phyloP scores from a whole-genome alignment of 352 stramenopile species.

The Pythium insidiosum region DNA sequence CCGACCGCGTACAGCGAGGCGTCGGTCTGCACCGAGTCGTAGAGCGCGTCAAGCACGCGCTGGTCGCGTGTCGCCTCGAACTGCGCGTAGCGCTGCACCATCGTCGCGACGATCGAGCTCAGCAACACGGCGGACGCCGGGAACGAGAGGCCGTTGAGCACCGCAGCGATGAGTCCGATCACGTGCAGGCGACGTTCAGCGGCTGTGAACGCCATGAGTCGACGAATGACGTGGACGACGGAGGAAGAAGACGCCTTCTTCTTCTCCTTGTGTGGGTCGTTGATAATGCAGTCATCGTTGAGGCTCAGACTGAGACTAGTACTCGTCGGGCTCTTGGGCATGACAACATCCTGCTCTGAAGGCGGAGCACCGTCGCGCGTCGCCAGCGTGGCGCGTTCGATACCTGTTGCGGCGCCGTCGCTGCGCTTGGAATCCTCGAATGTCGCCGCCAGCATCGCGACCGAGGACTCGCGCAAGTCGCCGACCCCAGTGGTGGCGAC shows the following conservation, averaged over 20 bases:
- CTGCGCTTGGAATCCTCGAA: conserved; percentile 9
- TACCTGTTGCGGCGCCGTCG: background rate
- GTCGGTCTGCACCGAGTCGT: conserved; percentile 23
- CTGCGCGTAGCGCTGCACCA: conserved; percentile 34
- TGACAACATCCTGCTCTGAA: too few species aligned
- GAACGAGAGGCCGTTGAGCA: conserved; percentile 22
- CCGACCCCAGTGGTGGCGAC: too few species aligned
- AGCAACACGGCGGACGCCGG: conserved; percentile 28
- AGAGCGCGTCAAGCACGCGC: conserved; percentile 18
- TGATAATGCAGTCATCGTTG: too few species aligned
- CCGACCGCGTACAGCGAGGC: conserved; percentile 22
- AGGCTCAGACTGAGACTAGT: too few species aligned
- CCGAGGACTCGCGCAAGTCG: conserved; percentile 8
- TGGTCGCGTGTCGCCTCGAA: conserved; percentile 21
- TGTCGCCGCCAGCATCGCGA: conserved; percentile 7
- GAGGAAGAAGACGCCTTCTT: too few species aligned
- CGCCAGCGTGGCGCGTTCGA: too few species aligned
- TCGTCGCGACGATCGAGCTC: conserved; percentile 31
- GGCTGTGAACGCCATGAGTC: conserved; percentile 2
- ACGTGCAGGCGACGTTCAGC: conserved; percentile 4
- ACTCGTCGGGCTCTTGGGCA: too few species aligned
- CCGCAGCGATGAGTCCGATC: conserved; percentile 5
- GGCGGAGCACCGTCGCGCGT: too few species aligned
- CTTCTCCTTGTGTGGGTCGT: too few species aligned
- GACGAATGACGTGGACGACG: conserved; percentile 1